Evolutionary conservation across 441 rosid genomes (phyloP).

Genomic region (Erodium moschatum): DNA sequence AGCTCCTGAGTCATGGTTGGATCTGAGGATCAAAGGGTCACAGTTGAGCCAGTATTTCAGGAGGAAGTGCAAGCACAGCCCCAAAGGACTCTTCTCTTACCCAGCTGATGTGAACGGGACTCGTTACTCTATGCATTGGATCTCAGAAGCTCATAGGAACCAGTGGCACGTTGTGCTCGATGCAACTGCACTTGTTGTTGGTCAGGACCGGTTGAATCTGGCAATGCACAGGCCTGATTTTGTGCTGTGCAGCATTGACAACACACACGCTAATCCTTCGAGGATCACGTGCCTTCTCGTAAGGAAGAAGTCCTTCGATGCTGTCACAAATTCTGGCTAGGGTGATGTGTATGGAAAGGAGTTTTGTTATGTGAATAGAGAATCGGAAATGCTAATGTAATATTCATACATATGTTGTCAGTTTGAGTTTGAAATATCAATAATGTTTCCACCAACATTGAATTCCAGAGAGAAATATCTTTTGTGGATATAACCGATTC

Average conservation of each 20-base stretch:
- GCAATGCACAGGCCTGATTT: slow-evolving; percentile 60
- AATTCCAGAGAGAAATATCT: too few species aligned
- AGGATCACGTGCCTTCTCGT: slow-evolving; percentile 50
- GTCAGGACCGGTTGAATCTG: slow-evolving; percentile 42
- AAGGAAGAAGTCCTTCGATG: slow-evolving; percentile 57
- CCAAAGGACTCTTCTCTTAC: slow-evolving; percentile 56
- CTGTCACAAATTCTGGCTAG: slow-evolving; percentile 28
- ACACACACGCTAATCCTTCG: slow-evolving; percentile 34
- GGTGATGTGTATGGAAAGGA: slow-evolving; percentile 18
- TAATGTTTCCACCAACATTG: too few species aligned
- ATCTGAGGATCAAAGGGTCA: slow-evolving; percentile 64
- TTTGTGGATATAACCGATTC: too few species aligned
- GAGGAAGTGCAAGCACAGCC: slow-evolving; percentile 54
- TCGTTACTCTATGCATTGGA: slow-evolving; percentile 64
- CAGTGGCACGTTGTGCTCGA: slow-evolving; percentile 65
- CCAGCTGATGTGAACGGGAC: slow-evolving; percentile 50
- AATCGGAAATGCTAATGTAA: too few species aligned
- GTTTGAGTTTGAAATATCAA: too few species aligned
- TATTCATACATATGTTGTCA: too few species aligned
- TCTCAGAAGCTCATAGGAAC: slow-evolving; percentile 63
- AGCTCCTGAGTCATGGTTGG: slow-evolving; percentile 57
- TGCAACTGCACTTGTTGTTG: slow-evolving; percentile 41
- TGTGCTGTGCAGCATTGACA: slow-evolving; percentile 45
- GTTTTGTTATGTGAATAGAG: neutral
- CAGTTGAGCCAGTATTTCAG: slow-evolving; percentile 67